Conservation (phyloP, 768 basidiomycete genomes). For the Lactarius sp. region DNA sequence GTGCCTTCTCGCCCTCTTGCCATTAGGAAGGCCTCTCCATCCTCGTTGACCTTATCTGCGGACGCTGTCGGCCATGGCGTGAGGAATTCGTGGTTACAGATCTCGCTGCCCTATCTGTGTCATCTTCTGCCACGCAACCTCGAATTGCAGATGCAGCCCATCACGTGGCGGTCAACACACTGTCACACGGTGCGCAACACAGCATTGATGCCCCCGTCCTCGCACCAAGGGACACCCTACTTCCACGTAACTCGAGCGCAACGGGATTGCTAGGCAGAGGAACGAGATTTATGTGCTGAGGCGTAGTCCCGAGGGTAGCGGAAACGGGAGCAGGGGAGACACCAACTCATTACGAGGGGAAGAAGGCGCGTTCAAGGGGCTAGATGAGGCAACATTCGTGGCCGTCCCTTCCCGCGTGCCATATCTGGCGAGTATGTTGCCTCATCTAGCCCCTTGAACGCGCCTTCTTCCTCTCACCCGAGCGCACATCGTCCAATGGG, state of each 20-base stretch:
- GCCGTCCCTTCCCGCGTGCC: slow-evolving; percentile 63
- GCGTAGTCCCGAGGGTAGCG: slow-evolving; percentile 17
- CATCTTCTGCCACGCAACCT: slow-evolving; percentile 26
- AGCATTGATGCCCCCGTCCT: slow-evolving; percentile 49
- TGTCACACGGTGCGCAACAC: slow-evolving; percentile 60
- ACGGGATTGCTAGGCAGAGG: neutral
- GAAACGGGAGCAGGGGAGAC: slow-evolving; percentile 10
- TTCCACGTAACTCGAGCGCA: slow-evolving; percentile 44
- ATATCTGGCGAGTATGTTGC: slow-evolving; percentile 47
- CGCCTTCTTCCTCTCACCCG: slow-evolving; percentile 4
- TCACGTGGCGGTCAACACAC: slow-evolving; percentile 52
- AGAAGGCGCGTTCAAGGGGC: too few species aligned
- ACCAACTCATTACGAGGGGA: too few species aligned
- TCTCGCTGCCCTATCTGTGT: neutral
- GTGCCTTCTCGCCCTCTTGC: slow-evolving; percentile 13
- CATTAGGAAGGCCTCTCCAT: slow-evolving; percentile 13
- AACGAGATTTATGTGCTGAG: slow-evolving; percentile 17
- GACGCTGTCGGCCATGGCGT: neutral
- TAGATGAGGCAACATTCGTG: too few species aligned
- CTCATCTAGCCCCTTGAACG: slow-evolving; percentile 33
- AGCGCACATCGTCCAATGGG: neutral
- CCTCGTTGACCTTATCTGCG: neutral
- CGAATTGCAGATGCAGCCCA: slow-evolving; percentile 45
- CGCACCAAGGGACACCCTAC: slow-evolving; percentile 35
- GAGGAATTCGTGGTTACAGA: neutral